Base-by-base conservation (phyloP, 2,329 filamentous ascomycete species). In the Akanthomyces uredinophilus region DNA sequence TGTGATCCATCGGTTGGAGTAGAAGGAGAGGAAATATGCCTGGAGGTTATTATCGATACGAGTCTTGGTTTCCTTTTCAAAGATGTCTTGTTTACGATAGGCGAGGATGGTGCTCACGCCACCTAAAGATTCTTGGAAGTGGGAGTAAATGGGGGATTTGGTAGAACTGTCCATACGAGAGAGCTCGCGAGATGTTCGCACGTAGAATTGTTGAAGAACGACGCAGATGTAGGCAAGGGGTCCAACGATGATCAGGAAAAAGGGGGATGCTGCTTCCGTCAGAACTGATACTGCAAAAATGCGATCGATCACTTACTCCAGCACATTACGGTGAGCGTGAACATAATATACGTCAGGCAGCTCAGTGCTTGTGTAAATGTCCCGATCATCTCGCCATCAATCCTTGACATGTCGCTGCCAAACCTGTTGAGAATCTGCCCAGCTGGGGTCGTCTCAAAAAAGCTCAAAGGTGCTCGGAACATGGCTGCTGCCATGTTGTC, bases 401-500 rank as follows among this genome's bases (percentile, higher is more conserved):
- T 60, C 39, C 49, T 78, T 84, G 65, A 77, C 49, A 60, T 60
- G 58, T 60, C 89, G 87, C 87, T 94, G 39, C 92, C 96, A 74
- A 96, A 96, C 56, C 92, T 84, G 74, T 96, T 96, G 63, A 96
- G 79, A 69, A 96, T 96, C 63, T 92, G 87, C 24, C 92, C 92
- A 66, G 91, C 89, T 13, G 92, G 92, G 5, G 92, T 96, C 1
- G 91, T 95, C 74, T 96, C 92, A 69, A 96, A 96, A 77, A 96
- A 96, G 70, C 85, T 92, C 92, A 96, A 96, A 59, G 92, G 92
- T 35, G 91, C 93, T 67, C 92, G 85, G 82, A 96, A 96, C 68
- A 96, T 96, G 20, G 92, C 91, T 69, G 88, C 92, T 37, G 92
- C 92, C 92, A 96, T 96, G 68, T 90, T 83, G 75, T 96, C 92